Base-by-base conservation (phyloP, 768 basidiomycete genomes). In the Leccinum olivaceopallidum region DNA sequence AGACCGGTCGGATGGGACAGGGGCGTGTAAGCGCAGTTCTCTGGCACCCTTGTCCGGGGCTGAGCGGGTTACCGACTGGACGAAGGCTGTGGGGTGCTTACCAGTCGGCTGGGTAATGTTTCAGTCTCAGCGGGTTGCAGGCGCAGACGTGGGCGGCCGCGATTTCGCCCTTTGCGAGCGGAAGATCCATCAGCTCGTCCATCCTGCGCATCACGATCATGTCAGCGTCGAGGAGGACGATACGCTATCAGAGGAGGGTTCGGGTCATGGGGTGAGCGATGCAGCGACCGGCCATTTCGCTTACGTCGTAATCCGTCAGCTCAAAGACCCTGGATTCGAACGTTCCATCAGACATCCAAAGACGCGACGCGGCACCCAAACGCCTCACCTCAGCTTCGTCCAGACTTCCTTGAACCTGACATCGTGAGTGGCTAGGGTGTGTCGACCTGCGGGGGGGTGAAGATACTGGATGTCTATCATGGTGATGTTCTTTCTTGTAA, bases 91-190 rank as follows among this genome's bases (percentile, higher is more conserved):
- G 51, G 37, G 5, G 30, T 37, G 55, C 78, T 71, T 55, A 82
- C 97, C 96, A 99, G 71, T 97, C 94, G 5, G 75, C 67, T 9
- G 96, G 96, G 76, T 99, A 99, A 73, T 95, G 92, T 3, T 80
- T 62, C 20, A 96, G 71, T 69, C 85, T 88, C 36, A 86, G 83
- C 7, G 95, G 96, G 74, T 99, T 99, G 77, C 96, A 99, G 3
- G 94, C 87, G 70, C 96, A 99, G 14, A 86, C 95, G 64, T 96
- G 95, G 0, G 79, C 83, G 0, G 95, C 95, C 6, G 93, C 95
- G 60, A 98, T 95, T 74, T 88, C 85, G 62, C 86, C 91, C 22
- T 72, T 60, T 4, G 80, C 80, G 5, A 96, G 76, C 28, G 77
- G 69, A 16, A 84, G 58, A 26, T 81, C 76, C 73, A 84, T 75